Evolutionary conservation across 768 basidiomycete species (phyloP), one percentile per base, ranked within the genome.

Genomic region (Cystobasidiopsis lactophilus): DNA sequence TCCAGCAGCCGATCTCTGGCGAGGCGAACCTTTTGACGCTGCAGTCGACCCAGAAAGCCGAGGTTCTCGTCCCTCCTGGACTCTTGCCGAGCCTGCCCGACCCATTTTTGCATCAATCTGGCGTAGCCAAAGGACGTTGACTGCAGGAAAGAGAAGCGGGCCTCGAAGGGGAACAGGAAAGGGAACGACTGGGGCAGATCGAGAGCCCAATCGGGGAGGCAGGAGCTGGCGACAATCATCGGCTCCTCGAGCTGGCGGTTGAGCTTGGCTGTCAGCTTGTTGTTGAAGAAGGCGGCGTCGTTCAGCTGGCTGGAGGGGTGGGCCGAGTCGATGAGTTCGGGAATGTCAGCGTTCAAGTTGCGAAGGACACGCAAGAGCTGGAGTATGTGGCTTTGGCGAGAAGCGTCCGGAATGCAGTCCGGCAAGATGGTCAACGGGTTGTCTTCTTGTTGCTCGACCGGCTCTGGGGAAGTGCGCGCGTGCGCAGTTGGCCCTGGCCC

Each of bases 161-260:
- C 93, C 21, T 89, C 82, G 67, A 98, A 96, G 0, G 93, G 93
- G 75, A 98, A 96, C 10, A 98, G 74, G 77, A 98, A 98, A 0
- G 91, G 83, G 74, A 93, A 98, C 62, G 88, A 81, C 61, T 85
- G 85, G 1, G 89, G 88, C 5, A 98, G 74, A 65, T 96, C 91
- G 40, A 88, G 69, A 0, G 91, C 84, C 93, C 93, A 98, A 63
- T 93, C 88, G 5, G 93, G 93, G 3, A 96, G 70, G 67, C 93
- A 96, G 24, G 85, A 85, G 61, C 91, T 93, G 51, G 91, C 93
- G 40, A 98, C 88, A 57, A 98, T 93, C 86, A 96, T 93, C 0
- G 86, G 85, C 64, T 98, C 93, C 61, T 98, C 93, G 40, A 98
- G 66, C 64, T 96, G 93, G 33, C 93, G 76, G 13, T 85, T 86